Percentiles rank a stretch among this genome's conserved stretches.
Conservation (phyloP, 108 stramenopile genomes). For the Tribonema minus region DNA sequence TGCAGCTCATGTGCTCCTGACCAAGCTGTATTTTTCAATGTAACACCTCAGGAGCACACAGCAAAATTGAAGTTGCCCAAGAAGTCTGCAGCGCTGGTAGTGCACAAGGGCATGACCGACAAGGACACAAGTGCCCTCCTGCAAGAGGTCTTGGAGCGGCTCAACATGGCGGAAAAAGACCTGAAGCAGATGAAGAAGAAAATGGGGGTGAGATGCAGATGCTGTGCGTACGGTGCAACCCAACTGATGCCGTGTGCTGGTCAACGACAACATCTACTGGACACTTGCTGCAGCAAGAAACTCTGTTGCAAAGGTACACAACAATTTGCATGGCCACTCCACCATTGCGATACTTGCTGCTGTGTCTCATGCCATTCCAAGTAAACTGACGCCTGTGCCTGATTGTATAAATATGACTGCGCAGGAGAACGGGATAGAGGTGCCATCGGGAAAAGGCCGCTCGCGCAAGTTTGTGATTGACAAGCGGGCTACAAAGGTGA, state of each 20-base stretch:
- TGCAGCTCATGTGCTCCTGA: too few species aligned
- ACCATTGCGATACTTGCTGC: neutral
- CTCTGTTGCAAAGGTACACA: neutral
- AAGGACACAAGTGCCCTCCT: neutral
- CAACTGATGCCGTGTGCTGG: constrained; percentile 1
- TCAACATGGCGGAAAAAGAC: constrained; percentile 10
- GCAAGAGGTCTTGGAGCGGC: constrained; percentile 10
- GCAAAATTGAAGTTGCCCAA: too few species aligned
- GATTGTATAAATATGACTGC: neutral
- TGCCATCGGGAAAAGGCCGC: neutral
- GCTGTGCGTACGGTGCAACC: too few species aligned
- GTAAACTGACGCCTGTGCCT: neutral
- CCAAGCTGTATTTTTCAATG: too few species aligned
- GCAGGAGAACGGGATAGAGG: neutral
- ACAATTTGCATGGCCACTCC: neutral
- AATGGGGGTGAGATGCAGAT: neutral
- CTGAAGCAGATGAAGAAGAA: constrained; percentile 14
- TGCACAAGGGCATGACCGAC: constrained; percentile 12
- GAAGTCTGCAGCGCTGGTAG: constrained; percentile 3
- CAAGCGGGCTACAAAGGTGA: constrained; percentile 9
- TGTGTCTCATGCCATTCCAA: neutral
- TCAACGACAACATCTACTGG: neutral
- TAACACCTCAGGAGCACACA: too few species aligned
- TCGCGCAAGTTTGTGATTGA: constrained; percentile 34
- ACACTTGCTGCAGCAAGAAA: neutral